Percentiles rank a stretch among this genome's conserved stretches.
Evolutionary conservation across 208 protist species (phyloP).

Genomic region (Borovskyia barvae): DNA sequence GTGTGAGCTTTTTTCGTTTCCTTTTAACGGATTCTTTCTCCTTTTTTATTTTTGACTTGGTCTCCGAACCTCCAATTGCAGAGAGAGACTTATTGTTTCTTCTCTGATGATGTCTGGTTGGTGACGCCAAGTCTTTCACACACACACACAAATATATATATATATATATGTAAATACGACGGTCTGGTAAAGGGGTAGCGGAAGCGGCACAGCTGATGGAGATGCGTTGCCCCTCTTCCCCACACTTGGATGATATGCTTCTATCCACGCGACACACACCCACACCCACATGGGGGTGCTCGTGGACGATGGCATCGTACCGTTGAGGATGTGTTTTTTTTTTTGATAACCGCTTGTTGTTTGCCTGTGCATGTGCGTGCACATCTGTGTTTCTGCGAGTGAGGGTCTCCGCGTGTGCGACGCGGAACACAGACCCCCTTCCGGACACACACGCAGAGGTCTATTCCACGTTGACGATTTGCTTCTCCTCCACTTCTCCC

Average conservation of each 20-base stretch:
- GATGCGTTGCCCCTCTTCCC: no score
- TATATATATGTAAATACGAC: no score
- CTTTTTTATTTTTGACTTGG: neutral
- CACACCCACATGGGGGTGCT: no score
- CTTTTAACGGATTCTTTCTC: neutral
- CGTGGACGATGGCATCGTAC: no score
- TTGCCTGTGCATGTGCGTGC: neutral
- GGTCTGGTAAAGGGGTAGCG: no score
- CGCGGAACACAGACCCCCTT: neutral
- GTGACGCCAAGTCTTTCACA: neutral
- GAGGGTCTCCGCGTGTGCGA: no score
- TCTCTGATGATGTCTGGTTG: neutral
- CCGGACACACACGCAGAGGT: neutral
- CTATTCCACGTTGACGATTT: neutral
- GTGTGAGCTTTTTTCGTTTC: conserved; percentile 3
- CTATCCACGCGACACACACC: no score
- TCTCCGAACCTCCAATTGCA: neutral
- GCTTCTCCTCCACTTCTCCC: neutral
- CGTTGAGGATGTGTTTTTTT: no score
- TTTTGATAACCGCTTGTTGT: no score
- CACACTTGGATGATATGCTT: no score
- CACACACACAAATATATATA: neutral
- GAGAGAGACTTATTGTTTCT: no score
- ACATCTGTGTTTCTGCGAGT: neutral
- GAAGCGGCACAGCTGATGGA: no score